Evolutionary conservation across 345 rosid species (phyloP).

Genomic region (Ailanthus altissimus): DNA sequence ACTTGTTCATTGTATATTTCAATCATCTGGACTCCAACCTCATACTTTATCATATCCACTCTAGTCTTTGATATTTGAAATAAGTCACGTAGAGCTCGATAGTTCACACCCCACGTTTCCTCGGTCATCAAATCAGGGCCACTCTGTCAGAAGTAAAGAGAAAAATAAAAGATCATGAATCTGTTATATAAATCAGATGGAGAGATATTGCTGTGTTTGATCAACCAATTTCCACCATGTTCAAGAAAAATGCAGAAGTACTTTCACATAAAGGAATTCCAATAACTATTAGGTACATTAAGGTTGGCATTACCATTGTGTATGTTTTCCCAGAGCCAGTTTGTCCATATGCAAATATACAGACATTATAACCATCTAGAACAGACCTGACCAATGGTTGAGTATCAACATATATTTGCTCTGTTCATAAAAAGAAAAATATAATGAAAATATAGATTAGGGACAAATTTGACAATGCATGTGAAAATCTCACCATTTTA

Average conservation of each 20-base stretch:
- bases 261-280: conserved; percentile 7
- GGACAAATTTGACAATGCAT: neutral
- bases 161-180: neutral
- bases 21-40: conserved; percentile 97
- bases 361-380: conserved; percentile 91
- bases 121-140: conserved; percentile 82
- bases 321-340: conserved; percentile 99
- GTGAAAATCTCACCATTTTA: neutral
- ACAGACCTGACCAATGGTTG: conserved; percentile 84
- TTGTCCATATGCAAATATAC: conserved; percentile 98
- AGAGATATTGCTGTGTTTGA: neutral
- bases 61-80: conserved; percentile 80
- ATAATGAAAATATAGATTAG: neutral
- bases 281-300: neutral
- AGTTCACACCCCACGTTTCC: conserved; percentile 95
- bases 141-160: conserved; percentile 48
- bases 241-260: neutral
- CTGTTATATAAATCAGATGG: neutral
- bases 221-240: neutral
- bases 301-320: conserved; percentile 69
- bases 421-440: conserved; percentile 37
- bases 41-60: conserved; percentile 60
- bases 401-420: conserved; percentile 80
- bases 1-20: conserved; percentile 99
- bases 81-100: conserved; percentile 83